A percentile compares a stretch with the other conserved stretches of the same genome.
These are phyloP conservation scores for Ceriops tagal DNA, from an alignment of 345 rosid genomes.

Conservation along the genomic window DNA sequence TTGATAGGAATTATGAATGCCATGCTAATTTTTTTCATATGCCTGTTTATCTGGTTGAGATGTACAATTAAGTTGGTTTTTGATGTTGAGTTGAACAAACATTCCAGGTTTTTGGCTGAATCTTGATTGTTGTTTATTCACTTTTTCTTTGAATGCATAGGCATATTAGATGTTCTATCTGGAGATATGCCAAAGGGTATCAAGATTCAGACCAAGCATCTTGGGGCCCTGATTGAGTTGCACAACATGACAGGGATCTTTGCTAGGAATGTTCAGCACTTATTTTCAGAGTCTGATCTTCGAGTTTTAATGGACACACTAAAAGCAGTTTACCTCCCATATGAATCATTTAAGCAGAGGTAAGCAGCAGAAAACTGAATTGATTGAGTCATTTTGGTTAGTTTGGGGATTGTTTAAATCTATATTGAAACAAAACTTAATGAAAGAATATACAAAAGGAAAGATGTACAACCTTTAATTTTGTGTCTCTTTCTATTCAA, in stretches of 20 bases:
- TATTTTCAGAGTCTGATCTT: conserved; percentile 83
- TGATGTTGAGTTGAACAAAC: too few species aligned
- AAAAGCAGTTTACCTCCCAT: conserved; percentile 87
- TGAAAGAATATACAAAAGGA: too few species aligned
- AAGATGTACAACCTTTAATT: too few species aligned
- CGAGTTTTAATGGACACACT: conserved; percentile 69
- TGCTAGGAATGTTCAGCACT: conserved; percentile 84
- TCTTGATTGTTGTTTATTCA: conserved; percentile 4
- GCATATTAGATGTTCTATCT: conserved; percentile 78
- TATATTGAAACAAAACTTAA: background rate
- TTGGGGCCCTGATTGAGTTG: conserved; percentile 83
- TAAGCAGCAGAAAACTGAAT: conserved; percentile 27
- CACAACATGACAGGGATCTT: conserved; percentile 84
- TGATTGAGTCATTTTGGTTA: conserved; percentile 4
- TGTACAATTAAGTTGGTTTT: too few species aligned
- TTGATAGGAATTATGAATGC: too few species aligned
- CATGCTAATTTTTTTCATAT: too few species aligned
- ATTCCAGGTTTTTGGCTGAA: background rate
- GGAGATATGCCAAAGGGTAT: conserved; percentile 95
- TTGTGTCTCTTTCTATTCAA: too few species aligned
- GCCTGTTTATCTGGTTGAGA: too few species aligned
- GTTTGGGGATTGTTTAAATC: background rate
- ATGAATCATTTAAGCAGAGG: conserved; percentile 88
- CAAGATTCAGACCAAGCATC: conserved; percentile 86
- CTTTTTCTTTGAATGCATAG: conserved; percentile 34